These are phyloP conservation scores for Craterostigma plantagineum DNA, from an alignment of 257 asterid species.

Conservation along the genomic window DNA sequence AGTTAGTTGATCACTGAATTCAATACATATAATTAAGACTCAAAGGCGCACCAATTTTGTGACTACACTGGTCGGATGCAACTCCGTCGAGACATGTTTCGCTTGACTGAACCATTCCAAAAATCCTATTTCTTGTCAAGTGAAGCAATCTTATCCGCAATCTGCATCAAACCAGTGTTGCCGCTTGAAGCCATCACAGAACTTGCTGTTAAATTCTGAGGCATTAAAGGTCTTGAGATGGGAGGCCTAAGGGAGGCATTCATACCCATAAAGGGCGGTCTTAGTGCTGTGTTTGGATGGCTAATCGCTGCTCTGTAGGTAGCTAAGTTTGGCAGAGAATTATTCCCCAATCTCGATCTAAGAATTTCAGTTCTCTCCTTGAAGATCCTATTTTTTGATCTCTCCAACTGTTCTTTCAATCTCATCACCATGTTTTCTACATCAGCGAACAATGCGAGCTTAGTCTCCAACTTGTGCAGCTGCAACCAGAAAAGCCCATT, in stretches of 20 bases:
- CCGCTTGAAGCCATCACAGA: conserved; percentile 27
- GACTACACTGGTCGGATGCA: too few species aligned
- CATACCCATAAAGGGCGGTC: conserved; percentile 42
- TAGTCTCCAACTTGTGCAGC: conserved; percentile 83
- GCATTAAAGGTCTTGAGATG: conserved; percentile 35
- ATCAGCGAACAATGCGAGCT: conserved; percentile 65
- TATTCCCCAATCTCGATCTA: conserved; percentile 59
- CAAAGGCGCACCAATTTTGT: too few species aligned
- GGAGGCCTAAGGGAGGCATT: conserved; percentile 39
- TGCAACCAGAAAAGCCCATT: conserved; percentile 19
- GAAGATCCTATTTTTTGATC: conserved; percentile 80
- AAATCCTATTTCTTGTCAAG: conserved; percentile 33
- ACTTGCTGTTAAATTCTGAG: conserved; percentile 39
- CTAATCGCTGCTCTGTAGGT: conserved; percentile 38
- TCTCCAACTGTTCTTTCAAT: conserved; percentile 71
- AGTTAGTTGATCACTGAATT: too few species aligned
- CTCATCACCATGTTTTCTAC: conserved; percentile 63
- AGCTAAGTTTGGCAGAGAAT: conserved; percentile 41
- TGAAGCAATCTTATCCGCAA: too few species aligned
- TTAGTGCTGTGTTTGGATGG: conserved; percentile 28
- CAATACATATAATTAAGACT: too few species aligned
- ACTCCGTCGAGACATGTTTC: too few species aligned
- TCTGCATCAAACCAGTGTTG: too few species aligned
- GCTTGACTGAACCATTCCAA: too few species aligned
- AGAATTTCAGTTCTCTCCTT: conserved; percentile 83